A percentile compares a stretch with the other conserved stretches of the same genome.
Evolutionary conservation across 495 filamentous ascomycete species (phyloP).

Genomic region (Penicillium mononematosum): DNA sequence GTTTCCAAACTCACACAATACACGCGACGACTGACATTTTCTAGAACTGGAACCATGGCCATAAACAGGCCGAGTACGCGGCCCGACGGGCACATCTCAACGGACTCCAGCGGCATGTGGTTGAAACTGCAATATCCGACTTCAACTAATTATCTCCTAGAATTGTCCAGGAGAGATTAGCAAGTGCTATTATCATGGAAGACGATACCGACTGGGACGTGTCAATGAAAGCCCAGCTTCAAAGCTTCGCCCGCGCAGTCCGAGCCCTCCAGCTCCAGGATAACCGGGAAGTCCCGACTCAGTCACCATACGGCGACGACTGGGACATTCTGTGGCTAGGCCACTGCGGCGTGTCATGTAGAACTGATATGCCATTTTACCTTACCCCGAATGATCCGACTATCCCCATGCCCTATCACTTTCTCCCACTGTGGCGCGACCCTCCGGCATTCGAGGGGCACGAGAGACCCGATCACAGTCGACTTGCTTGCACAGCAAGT

Average conservation of each 20-base stretch:
- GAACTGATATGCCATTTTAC: background rate
- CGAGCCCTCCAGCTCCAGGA: background rate
- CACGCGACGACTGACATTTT: background rate
- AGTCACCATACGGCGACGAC: background rate
- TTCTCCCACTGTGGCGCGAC: background rate
- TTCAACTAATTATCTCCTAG: background rate
- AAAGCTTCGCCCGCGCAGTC: background rate
- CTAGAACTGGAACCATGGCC: background rate
- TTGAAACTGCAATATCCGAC: background rate
- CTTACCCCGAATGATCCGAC: background rate
- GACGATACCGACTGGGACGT: background rate
- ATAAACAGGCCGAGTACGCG: background rate
- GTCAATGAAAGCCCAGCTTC: background rate
- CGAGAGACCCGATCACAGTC: background rate
- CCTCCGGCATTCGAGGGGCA: background rate
- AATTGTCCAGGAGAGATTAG: background rate
- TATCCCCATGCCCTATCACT: background rate
- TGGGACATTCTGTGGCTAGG: background rate
- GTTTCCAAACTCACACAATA: background rate
- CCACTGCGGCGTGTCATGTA: background rate
- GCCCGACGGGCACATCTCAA: background rate
- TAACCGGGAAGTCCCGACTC: background rate
- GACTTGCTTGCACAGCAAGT: background rate
- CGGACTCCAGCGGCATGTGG: background rate
- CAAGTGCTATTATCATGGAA: background rate